Evolutionary conservation across 306 rosid genomes (phyloP).

Genomic region (Corylus americana): DNA sequence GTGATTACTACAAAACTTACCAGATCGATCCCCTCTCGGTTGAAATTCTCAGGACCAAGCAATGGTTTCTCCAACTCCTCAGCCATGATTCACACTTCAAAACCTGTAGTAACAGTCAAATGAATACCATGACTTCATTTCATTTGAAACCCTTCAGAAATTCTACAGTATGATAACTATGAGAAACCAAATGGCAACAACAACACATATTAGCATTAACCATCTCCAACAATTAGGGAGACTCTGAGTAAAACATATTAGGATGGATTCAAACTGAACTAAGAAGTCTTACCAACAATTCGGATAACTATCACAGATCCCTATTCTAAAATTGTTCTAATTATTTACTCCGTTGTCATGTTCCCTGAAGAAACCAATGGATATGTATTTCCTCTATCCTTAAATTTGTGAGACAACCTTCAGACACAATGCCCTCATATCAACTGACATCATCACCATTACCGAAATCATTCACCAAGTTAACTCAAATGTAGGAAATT

Average conservation of each 20-base stretch:
- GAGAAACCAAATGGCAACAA: neutral
- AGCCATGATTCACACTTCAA: conserved; percentile 48
- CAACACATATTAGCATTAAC: neutral
- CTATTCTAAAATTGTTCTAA: neutral
- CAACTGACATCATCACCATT: conserved; percentile 1
- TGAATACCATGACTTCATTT: neutral
- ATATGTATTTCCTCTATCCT: neutral
- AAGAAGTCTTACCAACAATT: neutral
- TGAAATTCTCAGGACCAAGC: conserved; percentile 75
- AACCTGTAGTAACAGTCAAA: conserved; percentile 20
- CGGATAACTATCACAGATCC: neutral
- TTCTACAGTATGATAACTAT: neutral
- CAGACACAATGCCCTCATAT: neutral
- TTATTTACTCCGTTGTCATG: neutral
- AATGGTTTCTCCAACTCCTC: conserved; percentile 72
- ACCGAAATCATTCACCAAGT: neutral
- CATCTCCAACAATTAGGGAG: neutral
- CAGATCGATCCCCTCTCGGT: conserved; percentile 76
- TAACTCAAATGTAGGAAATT: neutral
- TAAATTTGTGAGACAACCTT: neutral
- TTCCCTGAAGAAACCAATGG: neutral
- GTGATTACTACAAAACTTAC: conserved; percentile 35
- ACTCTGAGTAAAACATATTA: neutral
- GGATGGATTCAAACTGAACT: neutral
- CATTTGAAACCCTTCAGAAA: neutral